These are phyloP conservation scores for Sporothrix brasiliensis DNA, from an alignment of 2,329 filamentous ascomycete genomes.

Conservation along the genomic window DNA sequence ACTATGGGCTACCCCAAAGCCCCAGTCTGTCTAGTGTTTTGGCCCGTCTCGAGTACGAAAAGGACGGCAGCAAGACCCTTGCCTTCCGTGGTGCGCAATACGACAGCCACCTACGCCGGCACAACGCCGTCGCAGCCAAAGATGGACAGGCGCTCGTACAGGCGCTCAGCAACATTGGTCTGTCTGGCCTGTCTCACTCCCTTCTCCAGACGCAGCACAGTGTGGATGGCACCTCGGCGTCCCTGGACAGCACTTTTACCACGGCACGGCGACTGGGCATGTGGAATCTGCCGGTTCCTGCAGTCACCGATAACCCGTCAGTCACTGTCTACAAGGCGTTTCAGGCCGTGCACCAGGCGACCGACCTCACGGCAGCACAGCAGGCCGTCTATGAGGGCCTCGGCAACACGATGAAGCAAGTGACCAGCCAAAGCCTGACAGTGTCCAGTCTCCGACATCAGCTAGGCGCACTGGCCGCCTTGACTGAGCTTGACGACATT, in stretches of 20 bases:
- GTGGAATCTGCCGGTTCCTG: conserved; percentile 84
- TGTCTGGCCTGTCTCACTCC: conserved; percentile 83
- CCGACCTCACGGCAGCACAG: conserved; percentile 57
- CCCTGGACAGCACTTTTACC: conserved; percentile 72
- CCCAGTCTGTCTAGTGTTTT: conserved; percentile 77
- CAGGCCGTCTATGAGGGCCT: conserved; percentile 66
- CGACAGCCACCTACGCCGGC: conserved; percentile 75
- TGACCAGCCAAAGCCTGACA: conserved; percentile 55
- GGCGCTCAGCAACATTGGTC: conserved; percentile 76
- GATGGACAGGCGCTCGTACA: conserved; percentile 73
- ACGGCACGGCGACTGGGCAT: conserved; percentile 82
- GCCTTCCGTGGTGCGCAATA: conserved; percentile 90
- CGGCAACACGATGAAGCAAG: conserved; percentile 59
- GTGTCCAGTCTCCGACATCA: conserved; percentile 57
- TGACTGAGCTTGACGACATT: conserved; percentile 82
- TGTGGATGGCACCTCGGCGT: conserved; percentile 58
- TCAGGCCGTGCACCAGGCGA: conserved; percentile 72
- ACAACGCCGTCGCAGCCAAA: conserved; percentile 55
- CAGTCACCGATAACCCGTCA: conserved; percentile 62
- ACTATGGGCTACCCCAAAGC: conserved; percentile 84
- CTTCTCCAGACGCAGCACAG: conserved; percentile 70
- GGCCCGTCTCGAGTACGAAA: conserved; percentile 83
- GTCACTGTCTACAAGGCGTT: conserved; percentile 78
- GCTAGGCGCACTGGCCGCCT: conserved; percentile 66
- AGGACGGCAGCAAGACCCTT: conserved; percentile 81